Percentiles rank a stretch among this genome's conserved stretches.
Conservation (phyloP, 2,329 filamentous ascomycete species). For the Rachicladosporium sp. region DNA sequence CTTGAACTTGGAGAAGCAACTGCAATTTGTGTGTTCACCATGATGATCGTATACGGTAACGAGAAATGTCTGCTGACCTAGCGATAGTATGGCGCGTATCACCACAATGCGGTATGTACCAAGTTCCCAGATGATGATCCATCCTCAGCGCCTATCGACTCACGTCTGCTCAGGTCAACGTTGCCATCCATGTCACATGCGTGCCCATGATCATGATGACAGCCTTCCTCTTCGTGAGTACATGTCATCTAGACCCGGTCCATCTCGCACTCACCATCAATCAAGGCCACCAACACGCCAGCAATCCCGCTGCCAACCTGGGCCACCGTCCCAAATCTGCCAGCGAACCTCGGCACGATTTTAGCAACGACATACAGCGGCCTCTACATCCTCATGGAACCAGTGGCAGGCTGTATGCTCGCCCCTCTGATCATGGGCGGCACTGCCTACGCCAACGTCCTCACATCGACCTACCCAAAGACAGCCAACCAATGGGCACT, state of each 20-base stretch:
- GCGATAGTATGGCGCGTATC: slow-evolving; percentile 67
- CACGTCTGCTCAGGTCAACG: slow-evolving; percentile 46
- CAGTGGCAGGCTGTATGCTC: slow-evolving; percentile 71
- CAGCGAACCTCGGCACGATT: slow-evolving; percentile 47
- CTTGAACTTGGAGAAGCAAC: slow-evolving; percentile 68
- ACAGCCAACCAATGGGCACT: slow-evolving; percentile 54
- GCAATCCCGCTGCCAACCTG: slow-evolving; percentile 42
- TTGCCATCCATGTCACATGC: slow-evolving; percentile 67
- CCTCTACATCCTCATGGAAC: slow-evolving; percentile 85
- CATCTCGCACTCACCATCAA: slow-evolving; percentile 1
- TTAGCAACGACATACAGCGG: slow-evolving; percentile 52
- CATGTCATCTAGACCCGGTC: no score
- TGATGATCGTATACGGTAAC: no score
- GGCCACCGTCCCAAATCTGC: slow-evolving; percentile 44
- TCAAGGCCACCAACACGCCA: slow-evolving; percentile 45
- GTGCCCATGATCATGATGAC: slow-evolving; percentile 66
- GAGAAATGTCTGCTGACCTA: no score
- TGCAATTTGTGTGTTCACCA: slow-evolving; percentile 56
- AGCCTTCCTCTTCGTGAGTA: slow-evolving; percentile 56
- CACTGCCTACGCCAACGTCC: slow-evolving; percentile 63
- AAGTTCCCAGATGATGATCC: slow-evolving; percentile 1
- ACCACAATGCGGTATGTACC: slow-evolving; percentile 52
- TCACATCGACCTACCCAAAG: slow-evolving; percentile 51
- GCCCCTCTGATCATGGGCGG: slow-evolving; percentile 63
- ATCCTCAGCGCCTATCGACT: slow-evolving; percentile 4